Base-by-base conservation (phyloP, 2,329 filamentous ascomycete species). In the Cadophora malorum region DNA sequence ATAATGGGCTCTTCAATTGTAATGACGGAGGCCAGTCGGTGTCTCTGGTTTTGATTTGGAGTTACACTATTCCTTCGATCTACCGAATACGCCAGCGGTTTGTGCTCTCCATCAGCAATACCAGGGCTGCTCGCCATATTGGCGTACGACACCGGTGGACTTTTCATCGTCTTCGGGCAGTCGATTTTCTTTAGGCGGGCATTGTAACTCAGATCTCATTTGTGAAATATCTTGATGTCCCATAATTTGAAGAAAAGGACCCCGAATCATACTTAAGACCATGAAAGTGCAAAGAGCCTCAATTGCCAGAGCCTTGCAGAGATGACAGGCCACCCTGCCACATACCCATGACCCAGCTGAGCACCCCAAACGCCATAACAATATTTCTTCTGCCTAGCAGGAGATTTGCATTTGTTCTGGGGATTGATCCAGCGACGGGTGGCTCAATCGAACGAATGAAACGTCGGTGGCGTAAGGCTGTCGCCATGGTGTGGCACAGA, bases 221-320 rank as follows among this genome's bases (percentile, higher is more conserved):
- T 16, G 41, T 45, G 35, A 45, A 16, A 45, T 45, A 19, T 16
- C 14, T 45, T 19, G 41, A 23, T 14, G 1, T 33, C n/a, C 33
- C 14, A 41, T 38, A 5, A 6, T 58, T 58, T 14, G 7, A 7
- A 6, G 10, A 4, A 58, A n/a, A 19, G 50, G 21, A 16, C 50
- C 28, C 16, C 8, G 35, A n/a, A 23, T n/a, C 33, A 21, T 56
- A 35, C 8, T 38, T 58, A 58, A 41, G 31, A 58, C 9, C 2
- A 23, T 58, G 31, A 38, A 58, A 58, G 55, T 58, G 33, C 55
- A 58, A 38, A 58, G 55, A 58, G 55, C 55, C 31, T 58, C 55
- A 58, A 38, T 41, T n/a, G 1, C 4, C 7, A 53, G 35, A 58
- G 55, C 33, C 55, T 38, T 58, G n/a, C 33, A 41, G 19, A 12